phyloP scores from a whole-genome alignment of 2,329 filamentous ascomycete genomes.

The Pyrenophora seminiperda region DNA sequence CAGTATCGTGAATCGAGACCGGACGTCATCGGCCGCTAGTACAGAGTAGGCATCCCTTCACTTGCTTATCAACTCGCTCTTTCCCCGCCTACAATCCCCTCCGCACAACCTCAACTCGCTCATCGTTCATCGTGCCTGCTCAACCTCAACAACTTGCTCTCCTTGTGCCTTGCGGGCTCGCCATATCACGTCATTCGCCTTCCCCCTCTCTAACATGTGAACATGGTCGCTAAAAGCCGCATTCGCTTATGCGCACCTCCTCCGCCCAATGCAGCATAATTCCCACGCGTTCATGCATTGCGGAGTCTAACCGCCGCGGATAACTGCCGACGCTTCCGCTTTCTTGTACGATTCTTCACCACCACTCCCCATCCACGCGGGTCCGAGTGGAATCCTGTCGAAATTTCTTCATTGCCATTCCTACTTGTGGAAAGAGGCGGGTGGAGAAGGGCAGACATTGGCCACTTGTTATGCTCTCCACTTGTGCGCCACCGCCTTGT shows the following conservation, averaged over 20 bases:
- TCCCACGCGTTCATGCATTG: slow-evolving; percentile 16
- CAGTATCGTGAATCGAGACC: slow-evolving; percentile 14
- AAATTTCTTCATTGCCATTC: background rate
- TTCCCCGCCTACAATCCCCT: background rate
- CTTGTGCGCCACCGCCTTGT: background rate
- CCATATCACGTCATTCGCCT: slow-evolving; percentile 20
- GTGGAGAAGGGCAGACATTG: background rate
- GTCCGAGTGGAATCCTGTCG: background rate
- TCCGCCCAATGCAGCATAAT: slow-evolving; percentile 1
- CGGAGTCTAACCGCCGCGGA: slow-evolving; percentile 10
- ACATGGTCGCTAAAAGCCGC: slow-evolving; percentile 6
- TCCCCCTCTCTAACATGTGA: slow-evolving; percentile 8
- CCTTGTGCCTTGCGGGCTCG: background rate
- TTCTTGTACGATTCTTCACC: background rate
- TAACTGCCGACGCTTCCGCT: slow-evolving; percentile 3
- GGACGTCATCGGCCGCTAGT: slow-evolving; percentile 22
- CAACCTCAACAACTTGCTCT: background rate
- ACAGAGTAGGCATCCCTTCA: background rate
- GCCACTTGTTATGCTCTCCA: background rate
- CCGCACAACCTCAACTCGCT: background rate
- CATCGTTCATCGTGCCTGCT: no score
- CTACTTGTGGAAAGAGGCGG: background rate
- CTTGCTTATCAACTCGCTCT: background rate
- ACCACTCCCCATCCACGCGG: background rate
- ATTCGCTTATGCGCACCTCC: slow-evolving; percentile 20